Evolutionary conservation across 148 eudicot genomes (phyloP), one percentile per base, ranked within the genome.

Genomic region (Camellia sinensis): DNA sequence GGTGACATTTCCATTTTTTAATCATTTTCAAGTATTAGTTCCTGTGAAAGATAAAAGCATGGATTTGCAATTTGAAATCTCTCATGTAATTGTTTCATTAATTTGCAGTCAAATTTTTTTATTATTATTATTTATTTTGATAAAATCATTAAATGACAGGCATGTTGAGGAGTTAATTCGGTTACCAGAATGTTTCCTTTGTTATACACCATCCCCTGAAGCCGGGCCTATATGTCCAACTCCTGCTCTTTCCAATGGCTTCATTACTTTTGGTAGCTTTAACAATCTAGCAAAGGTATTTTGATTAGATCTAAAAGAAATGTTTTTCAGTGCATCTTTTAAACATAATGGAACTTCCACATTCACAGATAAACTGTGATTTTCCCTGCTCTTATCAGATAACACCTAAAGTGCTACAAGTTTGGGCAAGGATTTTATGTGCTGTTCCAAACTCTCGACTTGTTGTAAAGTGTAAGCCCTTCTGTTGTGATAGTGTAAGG

Each of bases 121-220:
- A 4, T 4, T 46, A 46, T 46, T 29, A 29, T 29, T 29, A 29
- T 29, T 29, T 29, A 29, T 46, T 46, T 46, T 46, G 50, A 46
- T 46, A 46, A 46, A 46, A 29, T 72, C 19, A 13, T 41, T 53
- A 22, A 67, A 50, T 82, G 80, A 77, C 91, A 96, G 99, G 91
- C 92, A 93, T 80, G 95, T 96, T n/a, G 99, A 96, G 86, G 97
- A 96, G 82, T 87, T 96, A 60, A 92, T 93, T 71, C 92, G 95
- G 12, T 88, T 96, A 83, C 97, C 98, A 29, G 83, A 90, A 48
- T 89, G 94, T 80, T 96, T 96, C 75, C 95, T 96, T 86, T 96
- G 98, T 80, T 96, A 96, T 83, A 96, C 97, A 63, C 99, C 99
- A 67, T 96, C 99, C 70, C 94, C 97, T 68, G 99, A 96, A 86